phyloP scores from a whole-genome alignment of 352 stramenopile species.

The Pythium biforme region DNA sequence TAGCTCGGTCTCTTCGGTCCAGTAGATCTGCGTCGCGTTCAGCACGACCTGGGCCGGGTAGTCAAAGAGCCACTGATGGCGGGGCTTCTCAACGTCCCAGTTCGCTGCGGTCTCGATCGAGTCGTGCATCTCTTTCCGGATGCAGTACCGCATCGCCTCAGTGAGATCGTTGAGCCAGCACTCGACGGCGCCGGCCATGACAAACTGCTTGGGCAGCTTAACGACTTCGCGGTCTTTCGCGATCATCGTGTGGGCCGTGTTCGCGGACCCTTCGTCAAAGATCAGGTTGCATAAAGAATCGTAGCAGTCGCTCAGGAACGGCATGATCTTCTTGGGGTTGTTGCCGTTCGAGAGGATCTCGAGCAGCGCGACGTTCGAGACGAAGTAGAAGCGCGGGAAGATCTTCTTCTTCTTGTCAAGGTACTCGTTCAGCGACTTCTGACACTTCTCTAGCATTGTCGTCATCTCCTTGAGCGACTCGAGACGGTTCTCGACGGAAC shows the following conservation, averaged over 20 bases:
- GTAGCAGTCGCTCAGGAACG: conserved; percentile 97
- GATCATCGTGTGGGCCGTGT: conserved; percentile 85
- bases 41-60: conserved; percentile 92
- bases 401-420: conserved; percentile 93
- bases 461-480: conserved; percentile 88
- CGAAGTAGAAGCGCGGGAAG: conserved; percentile 90
- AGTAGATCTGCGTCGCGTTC: conserved; percentile 91
- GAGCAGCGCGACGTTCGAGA: conserved; percentile 84
- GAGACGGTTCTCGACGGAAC: conserved; percentile 73
- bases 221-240: conserved; percentile 77
- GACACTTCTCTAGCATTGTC: conserved; percentile 85
- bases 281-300: conserved; percentile 91
- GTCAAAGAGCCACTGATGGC: conserved; percentile 97
- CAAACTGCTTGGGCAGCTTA: conserved; percentile 65
- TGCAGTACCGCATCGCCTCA: conserved; percentile 80
- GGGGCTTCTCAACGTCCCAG: conserved; percentile 95
- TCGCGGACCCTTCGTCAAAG: conserved; percentile 77
- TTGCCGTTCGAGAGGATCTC: conserved; percentile 90
- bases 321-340: conserved; percentile 97
- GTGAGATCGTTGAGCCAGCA: conserved; percentile 88
- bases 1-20: conserved; percentile 96
- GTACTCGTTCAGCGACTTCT: conserved; percentile 89
- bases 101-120: conserved; percentile 84
- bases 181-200: conserved; percentile 84
- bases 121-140: conserved; percentile 87